These are phyloP conservation scores for Didymella glomerata DNA, from an alignment of 2,329 filamentous ascomycete species.

Conservation along the genomic window DNA sequence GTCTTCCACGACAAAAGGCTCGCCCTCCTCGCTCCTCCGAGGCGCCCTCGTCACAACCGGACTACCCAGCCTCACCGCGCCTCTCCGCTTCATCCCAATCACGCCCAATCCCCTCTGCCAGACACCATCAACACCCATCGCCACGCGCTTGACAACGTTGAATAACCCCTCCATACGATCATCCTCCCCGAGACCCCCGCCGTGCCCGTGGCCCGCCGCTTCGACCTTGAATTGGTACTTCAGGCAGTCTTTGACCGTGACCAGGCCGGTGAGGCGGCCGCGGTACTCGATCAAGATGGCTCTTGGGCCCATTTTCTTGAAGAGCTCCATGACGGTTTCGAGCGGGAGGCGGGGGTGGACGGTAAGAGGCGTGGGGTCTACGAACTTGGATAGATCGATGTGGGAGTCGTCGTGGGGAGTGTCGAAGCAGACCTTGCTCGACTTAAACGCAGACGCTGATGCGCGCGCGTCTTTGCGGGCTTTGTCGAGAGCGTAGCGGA, in stretches of 20 bases:
- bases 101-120: constrained; percentile 23
- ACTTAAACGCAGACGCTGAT: constrained; percentile 52
- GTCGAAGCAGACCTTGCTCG: constrained; percentile 54
- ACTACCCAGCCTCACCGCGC: constrained; percentile 40
- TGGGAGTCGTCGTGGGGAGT: too few species aligned
- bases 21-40: constrained; percentile 23
- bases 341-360: constrained; percentile 90
- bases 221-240: constrained; percentile 98
- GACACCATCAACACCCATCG: constrained; percentile 27
- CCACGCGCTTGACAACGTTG: constrained; percentile 24
- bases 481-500: constrained; percentile 88
- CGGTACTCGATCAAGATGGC: constrained; percentile 93
- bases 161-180: constrained; percentile 45
- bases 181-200: constrained; percentile 23
- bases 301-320: constrained; percentile 95
- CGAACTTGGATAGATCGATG: constrained; percentile 84
- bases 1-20: constrained; percentile 14
- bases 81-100: constrained; percentile 19
- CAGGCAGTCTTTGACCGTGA: constrained; percentile 96
- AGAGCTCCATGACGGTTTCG: constrained; percentile 98
- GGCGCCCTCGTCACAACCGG: constrained; percentile 21
- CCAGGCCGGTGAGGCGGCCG: constrained; percentile 81
- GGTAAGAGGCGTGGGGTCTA: constrained; percentile 87
- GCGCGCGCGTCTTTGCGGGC: constrained; percentile 70
- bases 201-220: constrained; percentile 70